Evolutionary conservation across 2,329 filamentous ascomycete species (phyloP), one percentile per base, ranked within the genome.

Genomic region (Colletotrichum cordylinicola): DNA sequence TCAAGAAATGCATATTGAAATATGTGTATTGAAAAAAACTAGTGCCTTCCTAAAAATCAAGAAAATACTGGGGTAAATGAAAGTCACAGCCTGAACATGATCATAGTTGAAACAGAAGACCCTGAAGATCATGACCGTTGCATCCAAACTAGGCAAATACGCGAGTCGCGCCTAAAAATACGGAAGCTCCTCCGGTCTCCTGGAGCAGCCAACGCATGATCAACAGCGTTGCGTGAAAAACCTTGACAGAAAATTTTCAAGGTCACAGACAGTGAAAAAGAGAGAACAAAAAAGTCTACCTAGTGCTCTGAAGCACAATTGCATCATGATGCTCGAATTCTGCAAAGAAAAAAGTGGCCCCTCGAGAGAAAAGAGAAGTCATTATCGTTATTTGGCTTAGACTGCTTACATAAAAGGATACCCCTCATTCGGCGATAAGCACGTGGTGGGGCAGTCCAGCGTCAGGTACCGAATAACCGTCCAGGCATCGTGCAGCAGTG

Each of bases 361-460:
- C 39, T 8, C 10, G 24, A 27, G 16, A 31, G 10, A 48, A 13
- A 66, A 66, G 18, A 52, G 37, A 43, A 18, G 35, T n/a, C 62
- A 6, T 39, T 67, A 35, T 35, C 64, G 9, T 58, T 58, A 58
- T 68, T 39, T 43, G 31, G 62, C 27, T 29, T 39, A 29, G 15
- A 27, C 4, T 62, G 67, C 55, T 70, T 70, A 72, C 37, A 37
- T 75, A 73, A 68, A 27, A 37, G 27, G 56, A 64, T 69, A 75
- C 73, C 73, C 73, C 73, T 75, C 73, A 73, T 75, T 64, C 69
- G 69, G 33, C 21, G 70, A 68, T 70, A 61, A 69, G 67, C 67
- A 24, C 1, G 4, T 73, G 70, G 73, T 75, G 70, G 70, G 73
- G 70, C 70, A 75, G 48, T 6, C 29, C 21, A 18, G 24, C 29